Conservation (phyloP, 2,329 filamentous ascomycete genomes). For the Fusarium multiceps region DNA sequence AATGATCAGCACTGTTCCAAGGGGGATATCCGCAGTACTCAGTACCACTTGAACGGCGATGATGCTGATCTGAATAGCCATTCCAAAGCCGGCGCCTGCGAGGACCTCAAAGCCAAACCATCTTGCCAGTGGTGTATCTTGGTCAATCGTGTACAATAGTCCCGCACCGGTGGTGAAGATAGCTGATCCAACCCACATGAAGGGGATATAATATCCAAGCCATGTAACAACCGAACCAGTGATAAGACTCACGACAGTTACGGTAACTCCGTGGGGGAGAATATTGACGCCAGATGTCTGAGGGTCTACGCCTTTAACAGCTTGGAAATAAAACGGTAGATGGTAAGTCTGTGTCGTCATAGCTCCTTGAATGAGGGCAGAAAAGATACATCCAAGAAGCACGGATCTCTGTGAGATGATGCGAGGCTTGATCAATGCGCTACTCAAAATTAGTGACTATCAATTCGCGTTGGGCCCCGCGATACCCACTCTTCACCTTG, state of each 20-base stretch:
- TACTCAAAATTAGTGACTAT: neutral
- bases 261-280: slow-evolving; percentile 35
- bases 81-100: slow-evolving; percentile 56
- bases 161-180: slow-evolving; percentile 32
- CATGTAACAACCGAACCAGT: slow-evolving; percentile 25
- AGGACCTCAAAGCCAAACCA: slow-evolving; percentile 61
- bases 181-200: slow-evolving; percentile 36
- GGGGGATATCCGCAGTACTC: slow-evolving; percentile 54
- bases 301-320: slow-evolving; percentile 30
- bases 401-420: slow-evolving; percentile 36
- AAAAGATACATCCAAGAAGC: slow-evolving; percentile 29
- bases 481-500: slow-evolving; percentile 28
- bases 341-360: slow-evolving; percentile 40
- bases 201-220: slow-evolving; percentile 33
- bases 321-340: slow-evolving; percentile 43
- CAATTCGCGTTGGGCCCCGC: fast-evolving
- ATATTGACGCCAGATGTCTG: slow-evolving; percentile 32
- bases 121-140: slow-evolving; percentile 46
- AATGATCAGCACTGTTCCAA: slow-evolving; percentile 56
- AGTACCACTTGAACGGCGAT: slow-evolving; percentile 59
- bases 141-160: slow-evolving; percentile 39
- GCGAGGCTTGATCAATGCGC: slow-evolving; percentile 28
- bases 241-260: slow-evolving; percentile 23
- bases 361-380: slow-evolving; percentile 34
- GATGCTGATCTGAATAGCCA: slow-evolving; percentile 56